These are phyloP conservation scores for Fusarium succisae DNA, from an alignment of 2,329 filamentous ascomycete species.

Conservation along the genomic window DNA sequence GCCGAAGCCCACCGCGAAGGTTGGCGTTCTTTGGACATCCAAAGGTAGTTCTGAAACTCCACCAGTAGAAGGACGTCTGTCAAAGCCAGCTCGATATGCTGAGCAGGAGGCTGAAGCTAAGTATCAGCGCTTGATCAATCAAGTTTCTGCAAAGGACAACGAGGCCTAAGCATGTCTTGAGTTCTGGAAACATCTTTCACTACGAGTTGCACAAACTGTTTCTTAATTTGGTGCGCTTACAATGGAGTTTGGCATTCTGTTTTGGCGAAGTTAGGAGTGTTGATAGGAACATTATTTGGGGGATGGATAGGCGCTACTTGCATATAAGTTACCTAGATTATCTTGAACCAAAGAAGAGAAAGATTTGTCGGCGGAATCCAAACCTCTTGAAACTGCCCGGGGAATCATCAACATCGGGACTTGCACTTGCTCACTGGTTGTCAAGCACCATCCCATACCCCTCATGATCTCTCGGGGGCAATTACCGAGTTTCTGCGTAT, in stretches of 20 bases:
- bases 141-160: conserved; percentile 48
- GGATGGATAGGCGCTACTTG: conserved; percentile 19
- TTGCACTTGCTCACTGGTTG: not conserved
- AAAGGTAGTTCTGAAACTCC: conserved; percentile 36
- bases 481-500: not conserved
- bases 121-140: conserved; percentile 51
- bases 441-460: not conserved
- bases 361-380: not conserved
- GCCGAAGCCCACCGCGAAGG: conserved; percentile 35
- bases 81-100: conserved; percentile 44
- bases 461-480: not conserved
- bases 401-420: not conserved
- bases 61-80: conserved; percentile 23
- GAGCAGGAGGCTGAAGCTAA: conserved; percentile 49
- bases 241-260: conserved; percentile 13
- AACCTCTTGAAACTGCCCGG: not conserved
- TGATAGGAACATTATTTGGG: conserved; percentile 25
- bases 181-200: not conserved
- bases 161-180: conserved; percentile 14
- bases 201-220: conserved; percentile 24
- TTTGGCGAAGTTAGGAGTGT: conserved; percentile 37
- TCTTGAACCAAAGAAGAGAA: not conserved
- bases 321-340: conserved; percentile 11
- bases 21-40: conserved; percentile 51
- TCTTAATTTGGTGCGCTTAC: conserved; percentile 20